These are phyloP conservation scores for Penicillium herquei DNA, from an alignment of 495 filamentous ascomycete species.

Conservation along the genomic window DNA sequence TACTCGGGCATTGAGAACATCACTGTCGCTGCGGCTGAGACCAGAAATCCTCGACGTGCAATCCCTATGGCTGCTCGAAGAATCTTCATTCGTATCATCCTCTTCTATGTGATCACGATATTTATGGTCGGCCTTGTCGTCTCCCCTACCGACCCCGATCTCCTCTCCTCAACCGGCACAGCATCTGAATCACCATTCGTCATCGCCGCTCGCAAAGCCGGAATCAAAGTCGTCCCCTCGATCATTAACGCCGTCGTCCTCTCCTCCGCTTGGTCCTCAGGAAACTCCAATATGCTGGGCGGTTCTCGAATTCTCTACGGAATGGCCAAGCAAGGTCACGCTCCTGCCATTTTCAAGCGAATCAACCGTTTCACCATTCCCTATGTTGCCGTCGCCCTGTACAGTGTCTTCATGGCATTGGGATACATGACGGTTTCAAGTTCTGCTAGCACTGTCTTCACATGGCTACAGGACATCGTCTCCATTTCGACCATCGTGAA, in stretches of 20 bases:
- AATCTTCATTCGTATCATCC: slow-evolving; percentile 39
- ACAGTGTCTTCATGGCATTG: slow-evolving; percentile 49
- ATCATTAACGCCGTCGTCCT: slow-evolving; percentile 49
- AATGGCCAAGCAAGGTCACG: slow-evolving; percentile 41
- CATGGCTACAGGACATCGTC: slow-evolving; percentile 55
- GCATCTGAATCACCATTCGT: slow-evolving; percentile 52
- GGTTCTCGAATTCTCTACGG: slow-evolving; percentile 46
- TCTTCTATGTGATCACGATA: slow-evolving; percentile 44
- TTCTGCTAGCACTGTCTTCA: slow-evolving; percentile 54
- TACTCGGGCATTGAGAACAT: slow-evolving; percentile 55
- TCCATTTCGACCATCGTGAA: slow-evolving; percentile 53
- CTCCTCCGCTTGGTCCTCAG: slow-evolving; percentile 44
- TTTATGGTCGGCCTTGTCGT: slow-evolving; percentile 46
- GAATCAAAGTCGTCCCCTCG: slow-evolving; percentile 46
- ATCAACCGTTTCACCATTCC: slow-evolving; percentile 62
- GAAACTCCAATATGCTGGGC: slow-evolving; percentile 47
- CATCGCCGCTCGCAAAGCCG: slow-evolving; percentile 42
- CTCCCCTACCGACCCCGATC: slow-evolving; percentile 42
- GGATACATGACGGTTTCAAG: slow-evolving; percentile 56
- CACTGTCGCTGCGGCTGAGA: slow-evolving; percentile 48
- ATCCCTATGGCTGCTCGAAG: slow-evolving; percentile 41
- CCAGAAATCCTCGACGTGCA: slow-evolving; percentile 29
- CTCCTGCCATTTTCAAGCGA: slow-evolving; percentile 42
- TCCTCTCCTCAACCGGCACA: slow-evolving; percentile 38
- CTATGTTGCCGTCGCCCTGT: slow-evolving; percentile 50